Evolutionary conservation across 371 early-diverging fungal species (phyloP), one percentile per base, ranked within the genome.

Genomic region (Amoeboaphelidium occidentale): DNA sequence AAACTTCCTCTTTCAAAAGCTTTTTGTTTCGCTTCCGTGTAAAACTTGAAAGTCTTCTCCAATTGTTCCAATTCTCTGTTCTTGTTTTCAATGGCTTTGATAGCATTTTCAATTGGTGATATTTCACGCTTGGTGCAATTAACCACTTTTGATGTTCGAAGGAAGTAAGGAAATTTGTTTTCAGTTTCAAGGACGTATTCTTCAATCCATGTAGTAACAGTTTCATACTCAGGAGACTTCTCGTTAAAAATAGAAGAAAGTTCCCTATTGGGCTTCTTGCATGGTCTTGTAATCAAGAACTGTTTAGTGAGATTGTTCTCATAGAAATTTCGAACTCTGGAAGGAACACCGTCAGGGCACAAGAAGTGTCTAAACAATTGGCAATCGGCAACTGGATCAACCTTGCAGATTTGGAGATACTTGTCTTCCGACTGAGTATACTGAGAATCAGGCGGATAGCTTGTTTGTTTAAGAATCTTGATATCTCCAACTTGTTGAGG

Each of bases 61-160:
- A 81, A 55, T 12, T 55, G 63, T 14, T 51, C 20, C 42, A 81
- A 54, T 53, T 84, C 79, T 3, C 63, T 54, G 42, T 68, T 81
- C 55, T 84, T 84, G 23, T 66, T 64, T 26, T 72, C 68, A 54
- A 84, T 74, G 2, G 79, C 72, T 3, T 65, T 59, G 3, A 84
- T 65, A 2, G 84, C 84, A 54, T 79, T 84, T 56, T 81, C 77
- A 45, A 84, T 74, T 3, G 84, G 84, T 10, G 74, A 75, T 1
- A 79, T 57, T 45, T 80, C 76, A 24, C 59, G 59, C 0, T 63
- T 61, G 2, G 62, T 57, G 1, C 64, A 49, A 13, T 59, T 52
- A 1, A 73, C 52, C 6, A 84, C 75, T 49, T 68, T 64, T 23
- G 69, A 67, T 17, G 80, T 69, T 24, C 72, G 63, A 23, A 69